Percentiles rank a stretch among this genome's conserved stretches.
Evolutionary conservation across 345 rosid genomes (phyloP).

Genomic region (Citrus hindsii): DNA sequence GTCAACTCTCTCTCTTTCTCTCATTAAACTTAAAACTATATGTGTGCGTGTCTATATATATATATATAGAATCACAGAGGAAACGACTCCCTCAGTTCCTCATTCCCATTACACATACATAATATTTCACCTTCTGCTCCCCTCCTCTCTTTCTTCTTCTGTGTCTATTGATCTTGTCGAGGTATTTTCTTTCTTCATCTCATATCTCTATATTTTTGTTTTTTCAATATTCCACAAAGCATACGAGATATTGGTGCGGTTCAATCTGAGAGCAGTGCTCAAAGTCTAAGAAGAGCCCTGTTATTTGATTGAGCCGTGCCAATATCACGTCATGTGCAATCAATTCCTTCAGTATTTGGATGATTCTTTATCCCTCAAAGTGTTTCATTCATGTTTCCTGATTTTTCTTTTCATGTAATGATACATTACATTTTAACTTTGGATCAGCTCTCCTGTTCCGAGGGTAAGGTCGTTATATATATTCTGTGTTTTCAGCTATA

Average conservation of each 20-base stretch:
- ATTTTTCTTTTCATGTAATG: too few relatives aligned
- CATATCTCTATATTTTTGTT: background rate
- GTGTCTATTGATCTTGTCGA: too few relatives aligned
- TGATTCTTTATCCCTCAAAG: background rate
- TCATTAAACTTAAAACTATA: slow-evolving; percentile 2
- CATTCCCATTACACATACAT: background rate
- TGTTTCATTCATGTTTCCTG: background rate
- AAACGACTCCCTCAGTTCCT: slow-evolving; percentile 1
- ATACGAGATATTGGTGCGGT: slow-evolving; percentile 87
- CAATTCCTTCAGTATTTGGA: background rate
- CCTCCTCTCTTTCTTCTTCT: background rate
- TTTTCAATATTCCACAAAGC: background rate
- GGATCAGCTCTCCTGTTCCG: too few relatives aligned
- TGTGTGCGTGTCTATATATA: too few relatives aligned
- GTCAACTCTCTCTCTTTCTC: slow-evolving; percentile 6
- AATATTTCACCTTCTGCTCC: background rate
- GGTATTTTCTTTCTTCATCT: background rate
- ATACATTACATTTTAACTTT: too few relatives aligned
- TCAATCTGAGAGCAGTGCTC: slow-evolving; percentile 62
- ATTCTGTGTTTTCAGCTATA: too few relatives aligned
- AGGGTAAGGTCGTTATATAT: too few relatives aligned
- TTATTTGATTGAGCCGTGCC: slow-evolving; percentile 99
- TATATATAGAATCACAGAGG: slow-evolving; percentile 13
- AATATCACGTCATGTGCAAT: slow-evolving; percentile 78
- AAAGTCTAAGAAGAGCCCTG: slow-evolving; percentile 23